Percentiles rank a stretch among this genome's conserved stretches.
Conservation (phyloP, 495 filamentous ascomycete species). For the Glarea lozoyensis region DNA sequence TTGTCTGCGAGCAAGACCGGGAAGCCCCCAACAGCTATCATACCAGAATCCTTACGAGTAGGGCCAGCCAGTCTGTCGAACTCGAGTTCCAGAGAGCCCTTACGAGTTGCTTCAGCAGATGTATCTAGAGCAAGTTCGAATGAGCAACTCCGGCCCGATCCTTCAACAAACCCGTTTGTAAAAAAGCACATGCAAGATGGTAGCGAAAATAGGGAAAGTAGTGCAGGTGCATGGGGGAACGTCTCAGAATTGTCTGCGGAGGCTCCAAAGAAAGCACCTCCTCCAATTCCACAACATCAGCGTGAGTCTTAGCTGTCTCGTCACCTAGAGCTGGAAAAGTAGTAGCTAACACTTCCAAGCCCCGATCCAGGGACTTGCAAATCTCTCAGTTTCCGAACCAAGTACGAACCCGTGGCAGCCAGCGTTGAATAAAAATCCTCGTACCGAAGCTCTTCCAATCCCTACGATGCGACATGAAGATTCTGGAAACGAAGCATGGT, state of each 20-base stretch:
- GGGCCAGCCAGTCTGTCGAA: no score
- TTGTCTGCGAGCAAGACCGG: slow-evolving; percentile 7
- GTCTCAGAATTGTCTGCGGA: slow-evolving; percentile 9
- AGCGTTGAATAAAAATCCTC: slow-evolving; percentile 20
- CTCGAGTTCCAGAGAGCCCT: no score
- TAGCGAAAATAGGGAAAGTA: slow-evolving; percentile 11
- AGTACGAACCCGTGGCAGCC: slow-evolving; percentile 46
- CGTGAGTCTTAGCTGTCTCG: no score
- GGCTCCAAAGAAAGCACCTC: no score
- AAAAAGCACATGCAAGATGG: slow-evolving; percentile 31
- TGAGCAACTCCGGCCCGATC: slow-evolving; percentile 15
- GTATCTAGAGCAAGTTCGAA: slow-evolving; percentile 13
- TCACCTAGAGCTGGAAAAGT: no score
- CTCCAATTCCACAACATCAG: no score
- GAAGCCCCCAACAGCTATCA: neutral
- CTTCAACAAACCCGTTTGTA: slow-evolving; percentile 41
- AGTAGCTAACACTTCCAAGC: no score
- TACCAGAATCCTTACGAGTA: slow-evolving; percentile 24
- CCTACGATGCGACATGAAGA: slow-evolving; percentile 8
- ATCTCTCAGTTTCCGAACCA: slow-evolving; percentile 30
- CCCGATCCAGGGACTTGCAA: slow-evolving; percentile 25
- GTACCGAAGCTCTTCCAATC: slow-evolving; percentile 6
- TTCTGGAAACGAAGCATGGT: slow-evolving; percentile 9
- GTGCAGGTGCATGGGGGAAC: slow-evolving; percentile 17
- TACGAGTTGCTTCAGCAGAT: slow-evolving; percentile 6